A percentile compares a stretch with the other conserved stretches of the same genome.
These are phyloP conservation scores for Limnanthes douglasii DNA, from an alignment of 345 rosid genomes.

Conservation along the genomic window DNA sequence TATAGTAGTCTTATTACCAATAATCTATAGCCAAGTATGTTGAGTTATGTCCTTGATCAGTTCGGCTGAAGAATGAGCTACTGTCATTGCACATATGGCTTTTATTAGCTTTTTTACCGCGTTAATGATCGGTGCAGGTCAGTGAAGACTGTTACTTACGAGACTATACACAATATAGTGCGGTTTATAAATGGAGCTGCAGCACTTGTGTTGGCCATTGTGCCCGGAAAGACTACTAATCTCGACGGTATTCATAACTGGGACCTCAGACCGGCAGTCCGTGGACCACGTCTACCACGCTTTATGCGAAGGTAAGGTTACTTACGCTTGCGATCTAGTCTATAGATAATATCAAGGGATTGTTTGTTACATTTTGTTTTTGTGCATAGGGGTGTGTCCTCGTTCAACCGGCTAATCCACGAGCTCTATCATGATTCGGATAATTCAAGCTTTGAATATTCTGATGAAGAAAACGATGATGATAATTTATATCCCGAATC, in stretches of 20 bases:
- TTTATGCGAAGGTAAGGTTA: constrained; percentile 85
- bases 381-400: constrained; percentile 77
- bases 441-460: constrained; percentile 53
- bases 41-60: too few relatives aligned
- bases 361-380: constrained; percentile 2
- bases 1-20: too few relatives aligned
- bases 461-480: constrained; percentile 77
- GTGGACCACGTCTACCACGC: constrained; percentile 83
- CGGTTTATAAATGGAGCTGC: constrained; percentile 78
- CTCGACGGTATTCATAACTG: constrained; percentile 93
- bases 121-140: too few relatives aligned
- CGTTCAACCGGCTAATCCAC: constrained; percentile 85
- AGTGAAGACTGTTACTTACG: constrained; percentile 82
- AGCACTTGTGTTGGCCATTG: constrained; percentile 49
- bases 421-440: constrained; percentile 73
- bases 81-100: constrained; percentile 10
- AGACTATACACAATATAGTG: constrained; percentile 64
- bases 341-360: neutral
- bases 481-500: constrained; percentile 32
- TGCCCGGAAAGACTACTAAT: constrained; percentile 65
- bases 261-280: constrained; percentile 88
- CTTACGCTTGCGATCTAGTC: neutral
- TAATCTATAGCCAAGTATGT: too few relatives aligned
- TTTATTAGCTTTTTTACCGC: too few relatives aligned
- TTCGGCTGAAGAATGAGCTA: constrained; percentile 1